A percentile compares a stretch with the other conserved stretches of the same genome.
phyloP scores from a whole-genome alignment of 148 eudicot species.

The Vaccinium vitisidaea region DNA sequence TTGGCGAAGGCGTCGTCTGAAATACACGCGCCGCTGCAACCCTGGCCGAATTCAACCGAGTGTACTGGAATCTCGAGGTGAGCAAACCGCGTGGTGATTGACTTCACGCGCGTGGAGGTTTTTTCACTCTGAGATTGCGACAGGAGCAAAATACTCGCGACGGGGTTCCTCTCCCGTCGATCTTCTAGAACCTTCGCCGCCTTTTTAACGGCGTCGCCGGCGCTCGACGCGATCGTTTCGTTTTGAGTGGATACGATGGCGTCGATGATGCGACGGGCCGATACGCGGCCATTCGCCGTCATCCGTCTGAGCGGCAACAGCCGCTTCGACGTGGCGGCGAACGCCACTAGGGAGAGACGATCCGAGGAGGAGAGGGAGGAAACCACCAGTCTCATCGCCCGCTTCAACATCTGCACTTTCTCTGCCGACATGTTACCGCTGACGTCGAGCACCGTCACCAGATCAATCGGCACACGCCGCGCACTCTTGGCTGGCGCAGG shows the following conservation, averaged over 20 bases:
- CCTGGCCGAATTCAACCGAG: conserved; percentile 25
- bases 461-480: conserved; percentile 58
- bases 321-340: conserved; percentile 58
- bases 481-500: conserved; percentile 24
- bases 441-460: conserved; percentile 68
- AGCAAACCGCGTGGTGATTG: conserved; percentile 40
- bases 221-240: conserved; percentile 21
- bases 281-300: conserved; percentile 59
- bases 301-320: conserved; percentile 64
- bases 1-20: conserved; percentile 45
- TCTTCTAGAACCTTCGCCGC: conserved; percentile 78
- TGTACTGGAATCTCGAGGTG: conserved; percentile 54
- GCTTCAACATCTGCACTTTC: conserved; percentile 47
- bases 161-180: conserved; percentile 63
- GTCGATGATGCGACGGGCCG: conserved; percentile 70
- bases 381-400: conserved; percentile 56
- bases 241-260: conserved; percentile 46
- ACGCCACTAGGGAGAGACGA: conserved; percentile 77
- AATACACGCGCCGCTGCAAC: conserved; percentile 1
- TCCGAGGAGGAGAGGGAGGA: conserved; percentile 68
- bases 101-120: not conserved
- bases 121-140: conserved; percentile 39
- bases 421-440: conserved; percentile 38
- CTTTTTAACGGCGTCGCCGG: conserved; percentile 58
- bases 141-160: conserved; percentile 49